A percentile compares a stretch with the other conserved stretches of the same genome.
Evolutionary conservation across 2,329 filamentous ascomycete species (phyloP).

Genomic region (Paecilomyces formosus): DNA sequence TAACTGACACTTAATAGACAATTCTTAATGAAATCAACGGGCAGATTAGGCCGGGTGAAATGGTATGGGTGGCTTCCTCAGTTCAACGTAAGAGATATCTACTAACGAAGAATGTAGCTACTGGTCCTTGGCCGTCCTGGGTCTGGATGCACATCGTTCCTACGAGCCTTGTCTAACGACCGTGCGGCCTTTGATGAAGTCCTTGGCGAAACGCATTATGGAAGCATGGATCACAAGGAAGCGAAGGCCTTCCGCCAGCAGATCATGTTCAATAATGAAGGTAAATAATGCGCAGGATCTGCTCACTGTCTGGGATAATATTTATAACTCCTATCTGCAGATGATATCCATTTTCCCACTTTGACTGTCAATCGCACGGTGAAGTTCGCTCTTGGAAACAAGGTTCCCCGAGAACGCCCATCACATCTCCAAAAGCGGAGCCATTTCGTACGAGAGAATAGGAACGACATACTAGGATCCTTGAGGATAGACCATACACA

Average conservation of each 20-base stretch:
- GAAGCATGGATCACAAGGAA: slow-evolving; percentile 43
- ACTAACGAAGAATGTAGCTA: slow-evolving; percentile 32
- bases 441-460: slow-evolving; percentile 22
- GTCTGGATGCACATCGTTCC: slow-evolving; percentile 61
- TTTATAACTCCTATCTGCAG: slow-evolving; percentile 15
- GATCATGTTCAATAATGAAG: slow-evolving; percentile 64
- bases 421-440: slow-evolving; percentile 15
- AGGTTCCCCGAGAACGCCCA: slow-evolving; percentile 21
- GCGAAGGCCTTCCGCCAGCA: slow-evolving; percentile 37
- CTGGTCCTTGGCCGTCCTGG: slow-evolving; percentile 62
- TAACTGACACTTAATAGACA: slow-evolving; percentile 18
- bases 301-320: neutral
- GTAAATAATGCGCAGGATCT: neutral
- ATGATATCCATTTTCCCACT: slow-evolving; percentile 66
- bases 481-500: slow-evolving; percentile 43
- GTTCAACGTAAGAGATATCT: neutral
- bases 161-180: slow-evolving; percentile 62
- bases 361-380: slow-evolving; percentile 68
- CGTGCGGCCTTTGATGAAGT: slow-evolving; percentile 53
- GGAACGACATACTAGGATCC: slow-evolving; percentile 23
- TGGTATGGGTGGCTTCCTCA: slow-evolving; percentile 21
- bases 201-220: slow-evolving; percentile 45
- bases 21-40: slow-evolving; percentile 33
- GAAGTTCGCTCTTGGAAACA: slow-evolving; percentile 58
- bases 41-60: slow-evolving; percentile 37